These are phyloP conservation scores for Nitzschia palea DNA, from an alignment of 108 stramenopile species.

Conservation along the genomic window DNA sequence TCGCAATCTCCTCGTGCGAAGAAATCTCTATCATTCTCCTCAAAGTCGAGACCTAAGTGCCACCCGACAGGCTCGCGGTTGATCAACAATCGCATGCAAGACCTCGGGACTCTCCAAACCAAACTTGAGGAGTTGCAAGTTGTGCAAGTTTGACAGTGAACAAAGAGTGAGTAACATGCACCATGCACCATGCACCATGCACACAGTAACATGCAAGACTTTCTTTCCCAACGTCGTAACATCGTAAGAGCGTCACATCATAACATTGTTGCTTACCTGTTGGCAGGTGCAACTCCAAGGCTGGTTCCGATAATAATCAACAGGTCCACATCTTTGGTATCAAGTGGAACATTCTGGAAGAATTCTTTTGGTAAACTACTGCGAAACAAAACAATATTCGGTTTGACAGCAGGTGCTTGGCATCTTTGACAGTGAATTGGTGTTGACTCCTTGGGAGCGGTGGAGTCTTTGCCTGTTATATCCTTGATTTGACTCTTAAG, in stretches of 20 bases:
- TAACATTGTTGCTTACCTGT: constrained; percentile 34
- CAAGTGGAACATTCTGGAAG: constrained; percentile 56
- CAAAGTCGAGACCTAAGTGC: constrained; percentile 60
- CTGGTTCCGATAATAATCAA: constrained; percentile 77
- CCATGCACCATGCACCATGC: no score
- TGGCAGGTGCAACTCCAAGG: constrained; percentile 73
- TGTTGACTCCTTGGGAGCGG: constrained; percentile 63
- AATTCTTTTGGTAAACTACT: constrained; percentile 71
- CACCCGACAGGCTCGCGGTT: constrained; percentile 75
- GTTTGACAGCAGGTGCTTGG: constrained; percentile 65
- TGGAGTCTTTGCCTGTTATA: constrained; percentile 57
- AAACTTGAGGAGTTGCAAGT: no score
- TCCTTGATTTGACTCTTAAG: constrained; percentile 72
- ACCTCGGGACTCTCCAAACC: constrained; percentile 61
- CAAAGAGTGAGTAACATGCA: no score
- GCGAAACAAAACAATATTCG: constrained; percentile 83
- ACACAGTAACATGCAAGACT: no score
- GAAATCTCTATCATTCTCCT: constrained; percentile 47
- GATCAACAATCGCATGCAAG: constrained; percentile 67
- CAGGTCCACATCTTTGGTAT: constrained; percentile 63
- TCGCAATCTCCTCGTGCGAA: constrained; percentile 64
- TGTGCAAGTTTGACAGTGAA: no score
- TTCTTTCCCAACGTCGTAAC: background rate
- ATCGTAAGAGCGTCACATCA: background rate
- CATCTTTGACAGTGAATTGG: constrained; percentile 71